Evolutionary conservation across 169 alveolate species (phyloP).

Genomic region (Eimeria acervulina): DNA sequence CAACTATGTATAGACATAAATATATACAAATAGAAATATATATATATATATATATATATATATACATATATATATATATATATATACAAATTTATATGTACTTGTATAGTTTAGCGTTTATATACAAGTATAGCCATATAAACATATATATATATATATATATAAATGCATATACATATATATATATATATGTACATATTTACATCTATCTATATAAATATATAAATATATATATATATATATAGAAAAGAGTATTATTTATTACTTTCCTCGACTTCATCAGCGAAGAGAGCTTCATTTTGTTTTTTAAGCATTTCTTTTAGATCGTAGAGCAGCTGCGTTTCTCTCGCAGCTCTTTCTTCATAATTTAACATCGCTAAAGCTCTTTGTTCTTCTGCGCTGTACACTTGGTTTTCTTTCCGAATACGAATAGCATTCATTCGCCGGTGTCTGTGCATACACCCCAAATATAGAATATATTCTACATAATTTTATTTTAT

Average conservation of each 20-base stretch:
- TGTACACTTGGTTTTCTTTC: constrained; percentile 91
- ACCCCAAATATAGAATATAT: too few relatives aligned
- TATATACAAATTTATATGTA: background rate
- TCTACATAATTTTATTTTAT: too few relatives aligned
- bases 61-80: background rate
- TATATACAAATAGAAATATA: too few relatives aligned
- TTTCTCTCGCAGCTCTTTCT: constrained; percentile 78
- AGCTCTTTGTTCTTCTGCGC: constrained; percentile 84
- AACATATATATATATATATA: background rate
- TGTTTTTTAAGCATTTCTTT: constrained; percentile 77
- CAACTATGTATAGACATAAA: background rate
- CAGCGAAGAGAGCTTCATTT: background rate
- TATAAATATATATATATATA: too few relatives aligned
- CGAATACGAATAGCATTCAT: constrained; percentile 95
- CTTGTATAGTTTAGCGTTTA: too few relatives aligned
- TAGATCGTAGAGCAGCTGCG: constrained; percentile 75
- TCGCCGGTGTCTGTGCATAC: constrained; percentile 89
- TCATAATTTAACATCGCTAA: constrained; percentile 84
- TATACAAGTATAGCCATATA: too few relatives aligned
- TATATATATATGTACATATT: background rate
- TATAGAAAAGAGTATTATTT: too few relatives aligned
- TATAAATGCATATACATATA: background rate
- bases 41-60: background rate
- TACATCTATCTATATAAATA: too few relatives aligned
- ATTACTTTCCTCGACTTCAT: background rate